Evolutionary conservation across 352 stramenopile genomes (phyloP).

Genomic region (Phytopythium kandeliae): DNA sequence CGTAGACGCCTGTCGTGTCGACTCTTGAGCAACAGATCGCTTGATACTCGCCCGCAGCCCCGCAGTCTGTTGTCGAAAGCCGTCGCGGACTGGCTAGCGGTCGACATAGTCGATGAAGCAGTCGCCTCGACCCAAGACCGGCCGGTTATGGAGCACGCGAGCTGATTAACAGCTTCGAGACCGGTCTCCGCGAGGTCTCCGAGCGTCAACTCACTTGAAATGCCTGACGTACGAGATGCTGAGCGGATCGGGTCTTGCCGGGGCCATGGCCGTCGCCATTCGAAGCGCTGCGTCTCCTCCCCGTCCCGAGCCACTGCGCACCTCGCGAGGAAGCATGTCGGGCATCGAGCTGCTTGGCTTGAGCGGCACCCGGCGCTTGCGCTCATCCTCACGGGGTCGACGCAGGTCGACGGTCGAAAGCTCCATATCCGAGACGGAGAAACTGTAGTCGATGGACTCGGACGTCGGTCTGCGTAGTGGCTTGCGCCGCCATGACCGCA

Average conservation of each 20-base stretch:
- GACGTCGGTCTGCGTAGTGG: not conserved
- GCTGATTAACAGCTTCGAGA: too few relatives aligned
- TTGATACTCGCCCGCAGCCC: too few relatives aligned
- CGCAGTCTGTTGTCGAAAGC: too few relatives aligned
- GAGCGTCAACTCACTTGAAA: too few relatives aligned
- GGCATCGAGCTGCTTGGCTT: constrained; percentile 1
- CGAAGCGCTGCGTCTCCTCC: not conserved
- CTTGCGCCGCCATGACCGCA: not conserved
- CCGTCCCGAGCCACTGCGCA: not conserved
- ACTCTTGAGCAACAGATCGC: too few relatives aligned
- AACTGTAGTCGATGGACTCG: not conserved
- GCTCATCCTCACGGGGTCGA: constrained; percentile 1
- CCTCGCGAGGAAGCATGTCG: not conserved
- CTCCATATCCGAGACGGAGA: constrained; percentile 6
- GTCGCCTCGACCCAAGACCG: too few relatives aligned
- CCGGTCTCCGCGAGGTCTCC: too few relatives aligned
- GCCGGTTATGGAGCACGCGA: too few relatives aligned
- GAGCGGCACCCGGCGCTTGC: constrained; percentile 7
- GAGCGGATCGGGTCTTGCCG: constrained; percentile 1
- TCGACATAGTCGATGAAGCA: too few relatives aligned
- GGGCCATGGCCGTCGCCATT: not conserved
- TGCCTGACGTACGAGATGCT: constrained; percentile 9
- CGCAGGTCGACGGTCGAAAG: constrained; percentile 10
- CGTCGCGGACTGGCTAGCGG: too few relatives aligned
- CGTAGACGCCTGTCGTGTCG: too few relatives aligned